Percentiles rank a stretch among this genome's conserved stretches.
These are phyloP conservation scores for Manihot esculenta DNA, from an alignment of 441 rosid species.

Conservation along the genomic window DNA sequence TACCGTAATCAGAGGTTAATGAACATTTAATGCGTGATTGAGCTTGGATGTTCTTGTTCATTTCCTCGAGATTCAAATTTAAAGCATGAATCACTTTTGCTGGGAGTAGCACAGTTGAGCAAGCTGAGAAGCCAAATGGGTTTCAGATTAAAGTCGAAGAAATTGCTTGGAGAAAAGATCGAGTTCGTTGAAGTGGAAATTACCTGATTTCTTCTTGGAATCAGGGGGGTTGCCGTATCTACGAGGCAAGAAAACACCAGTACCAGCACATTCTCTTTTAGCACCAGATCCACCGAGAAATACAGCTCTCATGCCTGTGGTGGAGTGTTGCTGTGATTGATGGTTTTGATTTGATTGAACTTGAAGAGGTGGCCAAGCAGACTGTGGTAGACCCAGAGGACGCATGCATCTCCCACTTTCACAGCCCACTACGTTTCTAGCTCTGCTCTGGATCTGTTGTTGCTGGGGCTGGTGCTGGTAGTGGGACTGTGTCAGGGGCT, in stretches of 20 bases:
- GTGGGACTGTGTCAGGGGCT: constrained; percentile 16
- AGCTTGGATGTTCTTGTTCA: constrained; percentile 9
- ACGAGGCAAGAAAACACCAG: constrained; percentile 92
- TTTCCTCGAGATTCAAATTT: constrained; percentile 39
- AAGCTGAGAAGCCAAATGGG: constrained; percentile 23
- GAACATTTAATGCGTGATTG: constrained; percentile 32
- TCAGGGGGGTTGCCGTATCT: constrained; percentile 40
- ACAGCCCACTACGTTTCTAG: constrained; percentile 12
- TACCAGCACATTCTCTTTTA: constrained; percentile 57
- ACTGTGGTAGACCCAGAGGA: constrained; percentile 26
- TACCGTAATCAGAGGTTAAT: constrained; percentile 49
- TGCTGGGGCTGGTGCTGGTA: constrained; percentile 20
- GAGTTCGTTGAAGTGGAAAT: too few species aligned
- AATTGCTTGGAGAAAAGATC: too few species aligned
- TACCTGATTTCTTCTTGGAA: constrained; percentile 57
- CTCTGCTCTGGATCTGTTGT: constrained; percentile 38
- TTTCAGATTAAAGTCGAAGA: background rate
- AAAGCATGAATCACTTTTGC: constrained; percentile 55
- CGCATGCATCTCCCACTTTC: constrained; percentile 35
- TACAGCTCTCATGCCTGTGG: constrained; percentile 34
- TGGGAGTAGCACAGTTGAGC: constrained; percentile 43
- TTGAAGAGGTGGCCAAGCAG: constrained; percentile 44
- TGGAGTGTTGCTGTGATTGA: constrained; percentile 18
- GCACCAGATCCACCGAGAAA: constrained; percentile 43
- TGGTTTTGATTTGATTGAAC: constrained; percentile 18